Evolutionary conservation across 2,329 filamentous ascomycete genomes (phyloP), one percentile per base, ranked within the genome.

Genomic region (Talaromyces pinophilus): DNA sequence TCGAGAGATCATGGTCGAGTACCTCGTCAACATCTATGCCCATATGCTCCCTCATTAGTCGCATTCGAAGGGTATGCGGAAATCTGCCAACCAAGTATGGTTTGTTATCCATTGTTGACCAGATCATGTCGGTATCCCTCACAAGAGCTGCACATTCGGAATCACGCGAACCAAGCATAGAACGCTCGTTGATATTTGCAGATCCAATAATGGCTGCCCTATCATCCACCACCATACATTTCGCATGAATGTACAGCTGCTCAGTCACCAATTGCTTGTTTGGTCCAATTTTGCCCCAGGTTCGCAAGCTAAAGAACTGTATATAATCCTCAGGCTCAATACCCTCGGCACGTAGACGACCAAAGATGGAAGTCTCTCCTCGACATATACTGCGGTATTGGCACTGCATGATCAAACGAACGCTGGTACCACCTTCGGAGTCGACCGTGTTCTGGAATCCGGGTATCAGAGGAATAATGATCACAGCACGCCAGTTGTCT

Each of bases 391-490:
- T 97, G 70, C 92, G 90, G 78, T 93, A 98, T 78, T 99, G 95
- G 75, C 93, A 97, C 78, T 96, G 93, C 87, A 99, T 92, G 76
- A 98, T 99, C 69, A 98, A 82, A 64, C 95, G 89, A 50, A 99
- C 91, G 79, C 93, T 97, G 42, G 92, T 97, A 48, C 95, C 95
- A 71, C 97, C 94, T 72, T 95, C 92, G 70, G 92, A 90, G 71
- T 97, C 93, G 22, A 99, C 94, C 0, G 93, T 96, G 74, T 96
- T 97, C 78, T 98, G 93, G 80, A 98, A 99, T 1, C 95, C 95
- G n/a, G 95, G 95, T 88, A 99, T 96, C 38, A 99, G 84, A 1
- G 95, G 95, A 67, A 99, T 96, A 68, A 98, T 80, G 69, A 98
- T 90, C 67, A 93, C 89, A 46, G 91, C 92, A 69, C 92, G 89